A percentile compares a stretch with the other conserved stretches of the same genome.
phyloP scores from a whole-genome alignment of 345 rosid species.

The Syzygium grande region DNA sequence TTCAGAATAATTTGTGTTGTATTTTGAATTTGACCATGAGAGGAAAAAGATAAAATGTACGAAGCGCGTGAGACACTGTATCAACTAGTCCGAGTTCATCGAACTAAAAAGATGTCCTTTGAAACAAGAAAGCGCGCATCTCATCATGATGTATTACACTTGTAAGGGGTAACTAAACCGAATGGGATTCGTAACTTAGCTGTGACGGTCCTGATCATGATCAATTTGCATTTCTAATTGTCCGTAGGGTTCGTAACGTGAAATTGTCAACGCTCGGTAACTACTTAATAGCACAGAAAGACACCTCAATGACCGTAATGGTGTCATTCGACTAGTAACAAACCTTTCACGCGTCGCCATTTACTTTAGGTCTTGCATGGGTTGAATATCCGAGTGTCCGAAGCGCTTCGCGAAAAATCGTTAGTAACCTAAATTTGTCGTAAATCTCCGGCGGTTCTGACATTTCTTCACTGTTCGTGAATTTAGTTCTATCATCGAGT shows the following conservation, averaged over 20 bases:
- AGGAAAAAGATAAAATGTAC: neutral
- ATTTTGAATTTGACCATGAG: neutral
- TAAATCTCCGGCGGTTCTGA: neutral
- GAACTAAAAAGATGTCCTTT: neutral
- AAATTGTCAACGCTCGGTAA: neutral
- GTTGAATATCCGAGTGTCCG: neutral
- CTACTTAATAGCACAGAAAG: accelerated
- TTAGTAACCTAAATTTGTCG: accelerated
- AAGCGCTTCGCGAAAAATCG: neutral
- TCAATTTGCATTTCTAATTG: neutral
- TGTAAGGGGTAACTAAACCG: neutral
- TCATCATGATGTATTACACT: neutral
- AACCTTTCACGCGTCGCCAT: too few relatives aligned
- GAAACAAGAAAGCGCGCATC: neutral
- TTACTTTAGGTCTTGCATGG: neutral
- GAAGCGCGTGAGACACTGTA: neutral
- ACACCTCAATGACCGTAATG: neutral
- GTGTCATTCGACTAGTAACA: neutral
- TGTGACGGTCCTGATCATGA: neutral
- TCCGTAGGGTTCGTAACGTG: neutral
- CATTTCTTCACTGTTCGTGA: neutral
- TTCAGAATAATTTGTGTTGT: neutral
- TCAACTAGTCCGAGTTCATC: neutral
- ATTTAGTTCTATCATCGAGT: neutral
- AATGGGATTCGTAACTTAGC: neutral